Evolutionary conservation across 495 filamentous ascomycete species (phyloP), one percentile per base, ranked within the genome.

Genomic region (Penicillium ochrochloron): DNA sequence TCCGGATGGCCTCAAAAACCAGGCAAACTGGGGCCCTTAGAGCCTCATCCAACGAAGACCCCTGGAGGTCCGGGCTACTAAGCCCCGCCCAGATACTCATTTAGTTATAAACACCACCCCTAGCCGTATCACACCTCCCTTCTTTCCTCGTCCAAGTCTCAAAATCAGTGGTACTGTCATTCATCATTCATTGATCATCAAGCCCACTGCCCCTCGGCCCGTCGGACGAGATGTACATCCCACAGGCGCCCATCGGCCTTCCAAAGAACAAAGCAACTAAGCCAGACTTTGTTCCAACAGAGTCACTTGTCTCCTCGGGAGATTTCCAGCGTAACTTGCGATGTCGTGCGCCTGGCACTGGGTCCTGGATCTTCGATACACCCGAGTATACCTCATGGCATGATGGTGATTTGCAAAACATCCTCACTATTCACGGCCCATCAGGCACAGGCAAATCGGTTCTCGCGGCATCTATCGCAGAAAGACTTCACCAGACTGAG

Each of bases 351-450:
- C 25, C 25, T 17, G 50, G 29, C n/a, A 53, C 50, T n/a, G 29
- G 21, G 33, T 10, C 31, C 14, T 57, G 55, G 55, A 39, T 57
- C 14, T 33, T 53, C 25, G 27, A 53, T 15, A 33, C 50, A 6
- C 50, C 50, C 14, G 50, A 53, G 29, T 53, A 53, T 53, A 53
- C 14, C 6, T 29, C 50, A 27, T 53, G 50, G 50, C 50, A 53
- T 33, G 11, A 53, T 2, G 50, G 15, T 14, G 29, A 29, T 25
- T 27, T 33, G 12, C 23, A 33, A 33, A 53, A 17, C n/a, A 6
- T 53, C 8, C 29, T 53, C 3, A 21, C 7, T n/a, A 53, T 53
- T 25, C 25, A 29, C 33, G 50, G 50, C 25, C 50, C 10, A 9
- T 53, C 25, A 15, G 50, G 50, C 50, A 27, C 50, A 15, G 50